Evolutionary conservation across 1,284 basidiomycete genomes (phyloP), one percentile per base, ranked within the genome.

Genomic region (Sporisorium reilianum): DNA sequence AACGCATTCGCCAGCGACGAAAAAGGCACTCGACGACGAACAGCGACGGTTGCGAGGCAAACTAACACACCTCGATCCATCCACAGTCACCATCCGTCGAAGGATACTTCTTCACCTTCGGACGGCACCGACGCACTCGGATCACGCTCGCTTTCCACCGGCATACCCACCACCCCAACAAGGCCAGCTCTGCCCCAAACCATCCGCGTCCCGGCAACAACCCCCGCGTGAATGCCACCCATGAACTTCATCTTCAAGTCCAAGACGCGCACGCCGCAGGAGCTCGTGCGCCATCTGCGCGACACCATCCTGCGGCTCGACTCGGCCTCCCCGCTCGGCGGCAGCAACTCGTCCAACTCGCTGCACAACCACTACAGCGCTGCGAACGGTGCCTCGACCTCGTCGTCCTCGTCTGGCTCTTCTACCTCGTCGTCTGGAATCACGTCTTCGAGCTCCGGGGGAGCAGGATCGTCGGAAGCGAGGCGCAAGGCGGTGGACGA

Each of bases 401-500:
- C 60, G 9, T 64, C 50, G 5, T 66, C 64, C 7, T 51, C 53
- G 7, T 25, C 62, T 28, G 48, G 44, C 26, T 49, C 58, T 25
- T 72, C 58, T 25, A 69, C 60, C n/a, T 61, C 46, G 5, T 66
- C 64, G 5, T 52, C 53, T 7, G 25, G 40, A n/a, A 58, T 64
- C 23, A 50, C 59, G 41, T 3, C 14, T 74, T 44, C 62, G 38
- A 36, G 44, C 25, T 52, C 60, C 14, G 51, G 52, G 25, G 52
- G 49, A 14, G 51, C 42, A 18, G 46, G 53, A 2, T 53, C 55
- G 11, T 49, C 59, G 26, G 77, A 78, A 28, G 38, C 69, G 0
- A 49, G 50, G 14, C 56, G 66, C 20, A 77, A 96, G 92, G 91
- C 93, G 5, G 89, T 88, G 84, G 94, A 96, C 75, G 94, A 96